Evolutionary conservation across 2,329 filamentous ascomycete genomes (phyloP).

Genomic region (Pezizomycotina sp.): DNA sequence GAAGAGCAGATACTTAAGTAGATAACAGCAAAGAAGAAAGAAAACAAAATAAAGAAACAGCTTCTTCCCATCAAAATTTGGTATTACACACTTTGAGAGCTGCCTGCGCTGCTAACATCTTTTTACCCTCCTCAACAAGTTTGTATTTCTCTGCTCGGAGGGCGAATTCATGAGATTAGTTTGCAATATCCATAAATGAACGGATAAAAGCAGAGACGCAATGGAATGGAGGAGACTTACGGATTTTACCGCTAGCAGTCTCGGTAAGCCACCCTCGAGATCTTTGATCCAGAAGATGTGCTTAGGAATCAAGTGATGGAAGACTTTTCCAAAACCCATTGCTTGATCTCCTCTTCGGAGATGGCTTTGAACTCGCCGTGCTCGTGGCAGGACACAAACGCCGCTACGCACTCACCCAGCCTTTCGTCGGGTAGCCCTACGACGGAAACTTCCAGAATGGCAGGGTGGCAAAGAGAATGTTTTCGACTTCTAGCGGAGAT

Average conservation of each 20-base stretch:
- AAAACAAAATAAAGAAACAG: no score
- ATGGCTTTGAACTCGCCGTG: constrained; percentile 28
- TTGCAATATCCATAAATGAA: no score
- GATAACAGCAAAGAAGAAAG: no score
- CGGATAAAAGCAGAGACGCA: no score
- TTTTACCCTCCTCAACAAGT: constrained; percentile 14
- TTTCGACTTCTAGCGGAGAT: constrained; percentile 81
- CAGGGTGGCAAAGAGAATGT: constrained; percentile 59
- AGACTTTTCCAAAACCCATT: constrained; percentile 55
- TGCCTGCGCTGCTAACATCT: constrained; percentile 10
- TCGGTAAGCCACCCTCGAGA: constrained; percentile 29
- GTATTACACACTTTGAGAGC: no score
- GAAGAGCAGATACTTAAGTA: no score
- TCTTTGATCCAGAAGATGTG: constrained; percentile 17
- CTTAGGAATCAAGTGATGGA: constrained; percentile 51
- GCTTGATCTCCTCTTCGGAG: constrained; percentile 43
- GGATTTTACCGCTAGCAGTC: constrained; percentile 91
- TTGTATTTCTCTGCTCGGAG: no score
- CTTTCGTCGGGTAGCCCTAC: constrained; percentile 67
- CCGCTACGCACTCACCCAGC: constrained; percentile 75
- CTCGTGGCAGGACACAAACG: constrained; percentile 43
- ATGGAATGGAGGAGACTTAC: no score
- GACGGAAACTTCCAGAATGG: constrained; percentile 60
- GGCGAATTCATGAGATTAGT: no score
- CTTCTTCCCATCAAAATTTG: no score